A percentile compares a stretch with the other conserved stretches of the same genome.
Evolutionary conservation across 371 early-diverging fungal genomes (phyloP).

Genomic region (Mortierella sp.): DNA sequence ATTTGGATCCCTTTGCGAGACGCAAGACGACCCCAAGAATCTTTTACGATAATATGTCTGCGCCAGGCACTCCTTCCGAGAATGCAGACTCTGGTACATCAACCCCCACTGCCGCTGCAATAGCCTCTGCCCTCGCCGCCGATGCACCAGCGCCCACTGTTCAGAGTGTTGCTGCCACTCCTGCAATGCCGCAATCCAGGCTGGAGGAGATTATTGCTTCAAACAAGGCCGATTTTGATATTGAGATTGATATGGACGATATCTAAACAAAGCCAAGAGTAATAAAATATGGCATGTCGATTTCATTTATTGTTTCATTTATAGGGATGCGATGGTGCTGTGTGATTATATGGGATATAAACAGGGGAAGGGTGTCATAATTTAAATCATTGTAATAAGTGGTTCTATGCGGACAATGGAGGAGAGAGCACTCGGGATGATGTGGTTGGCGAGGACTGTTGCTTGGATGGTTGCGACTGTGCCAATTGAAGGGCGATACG

Average conservation of each 20-base stretch:
- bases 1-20: slow-evolving; percentile 56
- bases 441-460: not conserved
- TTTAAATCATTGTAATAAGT: not conserved
- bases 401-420: slow-evolving; percentile 15
- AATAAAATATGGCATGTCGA: not conserved
- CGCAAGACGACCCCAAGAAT: slow-evolving; percentile 46
- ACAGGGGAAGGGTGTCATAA: too few species aligned
- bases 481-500: slow-evolving; percentile 29
- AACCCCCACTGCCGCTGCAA: slow-evolving; percentile 17
- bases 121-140: not conserved
- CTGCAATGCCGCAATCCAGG: slow-evolving; percentile 48
- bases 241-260: slow-evolving; percentile 47
- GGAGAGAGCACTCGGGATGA: slow-evolving; percentile 9
- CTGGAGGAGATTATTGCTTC: slow-evolving; percentile 36
- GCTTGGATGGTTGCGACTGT: slow-evolving; percentile 1
- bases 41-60: slow-evolving; percentile 39
- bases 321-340: not conserved
- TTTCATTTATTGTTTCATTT: not conserved
- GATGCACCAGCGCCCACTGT: slow-evolving; percentile 16
- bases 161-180: slow-evolving; percentile 34
- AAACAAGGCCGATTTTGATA: slow-evolving; percentile 41
- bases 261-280: slow-evolving; percentile 14
- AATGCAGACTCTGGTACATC: slow-evolving; percentile 30
- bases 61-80: slow-evolving; percentile 21
- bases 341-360: not conserved